Percentiles rank a stretch among this genome's conserved stretches.
phyloP scores from a whole-genome alignment of 2,329 filamentous ascomycete species.

The Huntiella abstrusa region DNA sequence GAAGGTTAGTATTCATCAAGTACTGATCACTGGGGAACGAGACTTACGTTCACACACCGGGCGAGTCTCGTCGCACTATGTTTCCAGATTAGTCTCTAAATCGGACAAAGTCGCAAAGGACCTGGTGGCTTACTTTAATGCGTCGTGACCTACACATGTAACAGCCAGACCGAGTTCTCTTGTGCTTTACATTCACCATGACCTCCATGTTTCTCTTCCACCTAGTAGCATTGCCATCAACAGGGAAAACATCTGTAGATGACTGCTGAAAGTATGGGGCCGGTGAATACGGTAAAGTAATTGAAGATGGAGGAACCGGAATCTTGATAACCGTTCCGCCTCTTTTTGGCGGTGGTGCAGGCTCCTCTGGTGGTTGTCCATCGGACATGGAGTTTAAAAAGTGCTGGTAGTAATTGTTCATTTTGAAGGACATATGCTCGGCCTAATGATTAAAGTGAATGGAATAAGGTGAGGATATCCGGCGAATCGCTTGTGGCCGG shows the following conservation, averaged over 20 bases:
- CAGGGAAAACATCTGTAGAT: not conserved
- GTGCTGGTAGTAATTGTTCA: conserved; percentile 39
- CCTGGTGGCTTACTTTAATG: conserved; percentile 45
- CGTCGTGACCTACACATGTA: conserved; percentile 76
- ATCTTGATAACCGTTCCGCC: conserved; percentile 11
- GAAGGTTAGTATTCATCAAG: not conserved
- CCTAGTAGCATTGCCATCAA: conserved; percentile 20
- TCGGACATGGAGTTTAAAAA: conserved; percentile 34
- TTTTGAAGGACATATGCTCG: conserved; percentile 15
- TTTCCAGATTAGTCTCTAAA: conserved; percentile 14
- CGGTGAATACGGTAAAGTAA: conserved; percentile 28
- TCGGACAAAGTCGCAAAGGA: not conserved
- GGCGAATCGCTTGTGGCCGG: too few relatives aligned
- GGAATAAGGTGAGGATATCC: too few relatives aligned
- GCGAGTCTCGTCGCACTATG: conserved; percentile 72
- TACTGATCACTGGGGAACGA: not conserved
- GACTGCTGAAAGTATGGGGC: conserved; percentile 4
- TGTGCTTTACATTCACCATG: conserved; percentile 69
- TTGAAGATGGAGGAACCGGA: conserved; percentile 21
- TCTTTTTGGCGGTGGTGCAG: conserved; percentile 12
- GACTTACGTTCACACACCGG: conserved; percentile 63
- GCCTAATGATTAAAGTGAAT: too few relatives aligned
- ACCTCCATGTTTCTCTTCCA: conserved; percentile 26
- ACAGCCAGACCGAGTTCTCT: conserved; percentile 82
- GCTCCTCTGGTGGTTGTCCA: conserved; percentile 20